These are phyloP conservation scores for Phoma sp. DNA, from an alignment of 2,329 filamentous ascomycete genomes.

Conservation along the genomic window DNA sequence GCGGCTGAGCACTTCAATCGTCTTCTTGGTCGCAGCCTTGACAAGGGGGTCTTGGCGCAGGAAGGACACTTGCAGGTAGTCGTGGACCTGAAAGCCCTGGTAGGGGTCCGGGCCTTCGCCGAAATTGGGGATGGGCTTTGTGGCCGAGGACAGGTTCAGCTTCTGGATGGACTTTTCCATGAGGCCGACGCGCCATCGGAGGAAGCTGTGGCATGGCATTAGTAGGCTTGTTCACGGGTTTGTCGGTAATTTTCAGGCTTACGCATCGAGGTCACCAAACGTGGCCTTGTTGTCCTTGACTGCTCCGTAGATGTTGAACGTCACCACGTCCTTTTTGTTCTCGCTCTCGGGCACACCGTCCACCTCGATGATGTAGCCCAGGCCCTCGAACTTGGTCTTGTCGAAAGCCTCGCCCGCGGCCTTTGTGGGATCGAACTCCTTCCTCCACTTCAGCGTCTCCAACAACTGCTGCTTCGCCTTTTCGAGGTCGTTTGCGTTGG, in stretches of 20 bases:
- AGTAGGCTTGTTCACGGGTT: neutral
- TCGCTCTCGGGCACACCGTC: conserved; percentile 59
- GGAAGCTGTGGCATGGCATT: conserved; percentile 66
- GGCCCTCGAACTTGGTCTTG: conserved; percentile 72
- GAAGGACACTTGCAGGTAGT: conserved; percentile 89
- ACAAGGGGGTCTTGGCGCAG: conserved; percentile 79
- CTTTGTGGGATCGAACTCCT: conserved; percentile 73
- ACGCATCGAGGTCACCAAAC: conserved; percentile 84
- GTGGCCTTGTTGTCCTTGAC: conserved; percentile 81
- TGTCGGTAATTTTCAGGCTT: conserved; percentile 18
- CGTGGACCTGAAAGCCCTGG: conserved; percentile 91
- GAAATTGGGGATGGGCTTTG: conserved; percentile 72
- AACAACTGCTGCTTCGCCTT: conserved; percentile 79
- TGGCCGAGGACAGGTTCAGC: conserved; percentile 73
- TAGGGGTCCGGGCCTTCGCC: conserved; percentile 74
- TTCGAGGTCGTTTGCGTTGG: conserved; percentile 77
- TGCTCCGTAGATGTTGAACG: conserved; percentile 92
- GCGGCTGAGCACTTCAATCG: conserved; percentile 79
- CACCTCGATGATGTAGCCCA: conserved; percentile 84
- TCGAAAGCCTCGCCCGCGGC: conserved; percentile 68
- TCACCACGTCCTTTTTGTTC: conserved; percentile 70
- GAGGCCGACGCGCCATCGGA: conserved; percentile 86
- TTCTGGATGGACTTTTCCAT: conserved; percentile 86
- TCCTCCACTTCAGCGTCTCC: conserved; percentile 83
- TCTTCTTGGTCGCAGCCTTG: conserved; percentile 78